These are phyloP conservation scores for Yamadazyma sp. DNA, from an alignment of 805 yeast species.

Conservation along the genomic window DNA sequence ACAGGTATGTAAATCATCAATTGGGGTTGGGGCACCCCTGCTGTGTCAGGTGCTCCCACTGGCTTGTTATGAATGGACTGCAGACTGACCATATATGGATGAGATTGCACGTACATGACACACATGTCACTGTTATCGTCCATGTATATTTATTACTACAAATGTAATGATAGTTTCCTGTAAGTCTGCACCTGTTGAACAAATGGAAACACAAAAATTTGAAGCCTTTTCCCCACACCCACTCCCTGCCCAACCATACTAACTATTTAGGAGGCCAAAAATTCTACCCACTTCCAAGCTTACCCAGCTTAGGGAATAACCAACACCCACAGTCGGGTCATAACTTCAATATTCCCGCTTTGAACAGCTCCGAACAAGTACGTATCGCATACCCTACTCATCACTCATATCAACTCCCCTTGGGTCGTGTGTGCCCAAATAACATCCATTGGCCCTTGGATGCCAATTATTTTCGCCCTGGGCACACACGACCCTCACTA, in stretches of 20 bases:
- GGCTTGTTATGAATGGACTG: no score
- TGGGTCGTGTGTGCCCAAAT: slow-evolving; percentile 3
- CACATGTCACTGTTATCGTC: no score
- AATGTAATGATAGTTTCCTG: no score
- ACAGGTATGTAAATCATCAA: slow-evolving; percentile 41
- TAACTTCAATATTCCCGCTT: slow-evolving; percentile 49
- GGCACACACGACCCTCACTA: slow-evolving; percentile 16
- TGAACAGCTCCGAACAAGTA: slow-evolving; percentile 36
- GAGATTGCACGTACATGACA: no score
- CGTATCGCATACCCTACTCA: slow-evolving; percentile 17
- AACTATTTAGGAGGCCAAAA: slow-evolving; percentile 41
- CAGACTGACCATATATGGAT: no score
- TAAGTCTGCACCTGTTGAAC: no score
- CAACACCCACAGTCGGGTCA: slow-evolving; percentile 40
- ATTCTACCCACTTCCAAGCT: slow-evolving; percentile 50
- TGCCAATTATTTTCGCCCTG: slow-evolving; percentile 25
- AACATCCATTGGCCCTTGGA: slow-evolving; percentile 1
- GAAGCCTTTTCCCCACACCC: no score
- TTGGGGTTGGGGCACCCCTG: no score
- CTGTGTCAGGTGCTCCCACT: no score
- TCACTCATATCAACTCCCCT: neutral
- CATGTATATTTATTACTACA: no score
- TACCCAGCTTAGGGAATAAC: slow-evolving; percentile 49
- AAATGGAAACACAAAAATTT: no score
- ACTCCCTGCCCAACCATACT: no score